Base-by-base conservation (phyloP, 2,329 filamentous ascomycete genomes). In the Meredithiella fracta region DNA sequence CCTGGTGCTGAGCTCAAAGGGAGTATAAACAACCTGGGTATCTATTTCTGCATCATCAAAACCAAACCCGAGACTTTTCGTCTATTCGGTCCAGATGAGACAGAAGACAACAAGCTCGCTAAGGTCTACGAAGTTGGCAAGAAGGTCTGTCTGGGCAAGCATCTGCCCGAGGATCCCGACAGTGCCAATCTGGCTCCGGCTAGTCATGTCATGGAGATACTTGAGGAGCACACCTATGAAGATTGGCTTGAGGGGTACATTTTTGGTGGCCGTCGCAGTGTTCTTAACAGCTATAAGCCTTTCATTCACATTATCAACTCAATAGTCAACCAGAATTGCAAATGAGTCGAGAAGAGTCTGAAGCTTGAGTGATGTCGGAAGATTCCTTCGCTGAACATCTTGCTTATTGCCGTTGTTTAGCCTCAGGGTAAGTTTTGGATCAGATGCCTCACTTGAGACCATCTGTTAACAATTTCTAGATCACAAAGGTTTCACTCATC, bases 271-370 rank as follows among this genome's bases (percentile, higher is more conserved):
- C 77, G 85, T 3, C 85, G 89, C 61, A 85, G 85, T 11, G 66
- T 90, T 58, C 75, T 90, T 58, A 89, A 88, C 74, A 85, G 80
- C 65, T 90, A 90, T 69, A 85, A 90, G 67, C 83, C 85, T 0
- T 90, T 90, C 65, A 85, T 89, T 58, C 84, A 89, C 64, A 79
- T 90, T 63, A 87, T 90, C 62, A 84, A 89, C 67, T 86, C 82
- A 1, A 90, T 90, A 85, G 85, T 90, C 59, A 88, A 87, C 66
- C 85, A 87, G 70, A 85, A 90, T 69, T 87, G 83, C 72, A 90
- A 90, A 67, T 89, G 85, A 85, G 76, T 89, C 53, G 85, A 90
- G 67, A 90, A 89, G 70, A 85, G 80, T 61, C 71, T 81, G n/a
- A 85, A 89, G 64, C 81, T 89, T 20, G 79, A 85, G 63, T 90